Percentiles rank a stretch among this genome's conserved stretches.
phyloP scores from a whole-genome alignment of 1,284 basidiomycete genomes.

The Sanghuangporus sanghuang region DNA sequence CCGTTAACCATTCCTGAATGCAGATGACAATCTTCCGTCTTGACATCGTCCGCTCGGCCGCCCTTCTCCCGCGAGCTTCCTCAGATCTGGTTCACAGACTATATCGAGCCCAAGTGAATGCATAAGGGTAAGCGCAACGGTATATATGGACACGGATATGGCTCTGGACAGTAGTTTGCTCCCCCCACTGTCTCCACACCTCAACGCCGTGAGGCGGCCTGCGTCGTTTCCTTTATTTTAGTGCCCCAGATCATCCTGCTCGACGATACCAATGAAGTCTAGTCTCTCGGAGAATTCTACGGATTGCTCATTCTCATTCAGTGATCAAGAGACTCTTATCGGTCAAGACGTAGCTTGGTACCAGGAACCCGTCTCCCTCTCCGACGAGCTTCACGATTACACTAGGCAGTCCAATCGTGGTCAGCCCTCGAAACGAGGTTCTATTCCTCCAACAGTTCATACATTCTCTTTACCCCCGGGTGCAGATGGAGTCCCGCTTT shows the following conservation, averaged over 20 bases:
- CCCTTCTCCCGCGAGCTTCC: constrained; percentile 1
- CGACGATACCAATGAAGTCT: neutral
- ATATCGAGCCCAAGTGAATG: neutral
- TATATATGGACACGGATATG: neutral
- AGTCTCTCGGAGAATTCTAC: neutral
- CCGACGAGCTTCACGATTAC: neutral
- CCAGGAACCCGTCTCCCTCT: neutral
- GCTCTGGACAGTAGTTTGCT: neutral
- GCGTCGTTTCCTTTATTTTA: neutral
- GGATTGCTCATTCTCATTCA: neutral
- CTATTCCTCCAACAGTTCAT: constrained; percentile 4
- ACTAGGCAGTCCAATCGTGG: neutral
- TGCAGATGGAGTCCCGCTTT: neutral
- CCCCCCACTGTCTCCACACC: neutral
- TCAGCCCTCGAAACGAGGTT: neutral
- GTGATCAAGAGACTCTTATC: neutral
- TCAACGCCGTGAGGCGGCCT: neutral
- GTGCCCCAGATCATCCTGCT: neutral
- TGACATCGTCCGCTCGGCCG: neutral
- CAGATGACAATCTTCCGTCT: neutral
- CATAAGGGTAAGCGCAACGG: neutral
- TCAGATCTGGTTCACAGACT: neutral
- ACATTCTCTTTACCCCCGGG: neutral
- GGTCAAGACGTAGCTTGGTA: neutral
- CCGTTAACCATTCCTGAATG: neutral